Evolutionary conservation across 129 eudicot species (phyloP).

Genomic region (Kitagawia praeruptora): DNA sequence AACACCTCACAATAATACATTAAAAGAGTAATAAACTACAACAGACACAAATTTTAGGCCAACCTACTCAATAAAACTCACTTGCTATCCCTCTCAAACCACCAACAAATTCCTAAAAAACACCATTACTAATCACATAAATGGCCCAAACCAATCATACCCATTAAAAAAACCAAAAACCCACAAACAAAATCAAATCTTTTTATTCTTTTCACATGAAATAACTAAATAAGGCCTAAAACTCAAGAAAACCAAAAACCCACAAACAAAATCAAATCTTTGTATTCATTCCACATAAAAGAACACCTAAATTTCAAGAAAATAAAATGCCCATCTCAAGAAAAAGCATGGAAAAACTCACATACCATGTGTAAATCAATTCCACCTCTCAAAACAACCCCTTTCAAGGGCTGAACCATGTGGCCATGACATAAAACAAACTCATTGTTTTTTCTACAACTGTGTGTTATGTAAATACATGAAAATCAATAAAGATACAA

Average conservation of each 20-base stretch:
- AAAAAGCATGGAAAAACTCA: slow-evolving; percentile 21
- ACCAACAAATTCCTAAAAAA: slow-evolving; percentile 69
- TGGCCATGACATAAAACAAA: slow-evolving; percentile 39
- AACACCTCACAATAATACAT: not conserved
- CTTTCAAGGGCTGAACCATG: slow-evolving; percentile 16
- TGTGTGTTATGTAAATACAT: not conserved
- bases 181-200: not conserved
- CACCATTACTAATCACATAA: slow-evolving; percentile 19
- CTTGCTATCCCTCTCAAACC: slow-evolving; percentile 10
- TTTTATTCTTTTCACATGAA: not conserved
- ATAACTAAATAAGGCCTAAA: not conserved
- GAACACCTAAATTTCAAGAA: not conserved
- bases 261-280: not conserved
- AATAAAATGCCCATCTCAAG: slow-evolving; percentile 1
- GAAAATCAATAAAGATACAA: not conserved
- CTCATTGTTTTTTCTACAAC: slow-evolving; percentile 32
- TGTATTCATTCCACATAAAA: not conserved
- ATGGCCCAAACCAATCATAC: slow-evolving; percentile 12
- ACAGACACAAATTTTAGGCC: slow-evolving; percentile 65
- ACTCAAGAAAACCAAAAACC: slow-evolving; percentile 10
- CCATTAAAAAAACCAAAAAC: slow-evolving; percentile 16
- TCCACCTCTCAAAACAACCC: slow-evolving; percentile 26
- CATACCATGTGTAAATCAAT: slow-evolving; percentile 21
- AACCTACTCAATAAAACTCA: slow-evolving; percentile 38
- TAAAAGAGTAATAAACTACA: slow-evolving; percentile 8